phyloP scores from a whole-genome alignment of 352 stramenopile species.

The Phytopythium oedochilum region DNA sequence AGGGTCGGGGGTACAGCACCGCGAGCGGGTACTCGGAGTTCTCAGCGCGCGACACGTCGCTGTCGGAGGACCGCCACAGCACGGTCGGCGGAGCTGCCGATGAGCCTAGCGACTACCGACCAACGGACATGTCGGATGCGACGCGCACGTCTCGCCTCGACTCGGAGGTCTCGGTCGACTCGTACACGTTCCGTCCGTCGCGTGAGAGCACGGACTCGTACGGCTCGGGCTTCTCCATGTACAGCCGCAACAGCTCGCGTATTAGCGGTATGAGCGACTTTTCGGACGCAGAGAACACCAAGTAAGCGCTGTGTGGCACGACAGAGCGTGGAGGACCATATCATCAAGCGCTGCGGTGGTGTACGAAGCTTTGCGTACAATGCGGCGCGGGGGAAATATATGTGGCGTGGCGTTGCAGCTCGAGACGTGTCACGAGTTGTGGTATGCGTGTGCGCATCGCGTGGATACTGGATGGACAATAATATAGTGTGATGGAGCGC shows the following conservation, averaged over 20 bases:
- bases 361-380: not conserved
- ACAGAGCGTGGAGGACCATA: not conserved
- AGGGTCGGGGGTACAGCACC: conserved; percentile 36
- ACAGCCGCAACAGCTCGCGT: conserved; percentile 55
- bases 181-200: conserved; percentile 58
- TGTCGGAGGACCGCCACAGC: conserved; percentile 19
- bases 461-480: conserved; percentile 2
- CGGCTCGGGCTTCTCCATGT: conserved; percentile 48
- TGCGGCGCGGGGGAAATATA: not conserved
- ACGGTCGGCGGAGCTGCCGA: not conserved
- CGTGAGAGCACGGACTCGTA: conserved; percentile 62
- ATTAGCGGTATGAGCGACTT: conserved; percentile 58
- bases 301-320: not conserved
- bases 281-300: conserved; percentile 24
- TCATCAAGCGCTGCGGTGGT: not conserved
- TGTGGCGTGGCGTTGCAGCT: not conserved
- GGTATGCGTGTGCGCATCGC: not conserved
- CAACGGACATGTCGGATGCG: conserved; percentile 37
- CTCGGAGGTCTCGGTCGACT: conserved; percentile 68
- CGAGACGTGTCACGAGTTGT: not conserved
- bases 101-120: not conserved
- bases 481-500: too few relatives aligned
- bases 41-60: conserved; percentile 18
- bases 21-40: conserved; percentile 29
- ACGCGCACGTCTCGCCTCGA: conserved; percentile 35